Base-by-base conservation (phyloP, 108 stramenopile genomes). In the Skeletonema potamos region DNA sequence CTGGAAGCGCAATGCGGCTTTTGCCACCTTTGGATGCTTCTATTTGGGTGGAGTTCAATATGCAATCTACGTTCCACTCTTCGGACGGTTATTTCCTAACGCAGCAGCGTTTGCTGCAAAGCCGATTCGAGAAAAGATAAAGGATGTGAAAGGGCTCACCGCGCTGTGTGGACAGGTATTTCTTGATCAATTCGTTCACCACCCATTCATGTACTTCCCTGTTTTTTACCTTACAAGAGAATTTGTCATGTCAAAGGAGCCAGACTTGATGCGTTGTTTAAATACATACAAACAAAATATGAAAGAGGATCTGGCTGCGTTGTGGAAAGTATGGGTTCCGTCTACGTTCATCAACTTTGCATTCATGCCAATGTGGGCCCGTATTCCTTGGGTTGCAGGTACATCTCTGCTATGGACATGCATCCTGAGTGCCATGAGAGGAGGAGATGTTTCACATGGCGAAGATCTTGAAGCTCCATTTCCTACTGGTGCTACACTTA, bases 131-230 rank as follows among this genome's bases (percentile, higher is more conserved):
- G 87, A 91, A 18, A 96, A 96, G 77, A 10, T 92, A 26, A 82
- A 76, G 54, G 93, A 94, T 69, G 58, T 64, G 20, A 68, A 69
- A 51, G 96, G 93, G 18, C 72, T 90, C 39, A 10, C 28, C 2
- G 69, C 70, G 26, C 27, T 89, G 29, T 58, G 28, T 24, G 82
- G 73, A 17, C 81, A 86, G 60, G 81, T 87, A 3, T 85, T 85
- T 54, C 39, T 91, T n/a, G 90, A 88, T 76, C 85, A 86, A 64
- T 85, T 76, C 68, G 84, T 93, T 0, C 89, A 93, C 78, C 96
- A 97, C 80, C 96, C 96, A 9, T 56, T 95, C 9, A 82, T 93
- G 75, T 97, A 97, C 74, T 97, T 97, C 72, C 96, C 96, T 17
- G 92, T 85, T 6, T 97, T 97, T 84, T 97, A 97, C 72, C 73